Evolutionary conservation across 2,329 filamentous ascomycete genomes (phyloP).

Genomic region (Alternaria sp.): DNA sequence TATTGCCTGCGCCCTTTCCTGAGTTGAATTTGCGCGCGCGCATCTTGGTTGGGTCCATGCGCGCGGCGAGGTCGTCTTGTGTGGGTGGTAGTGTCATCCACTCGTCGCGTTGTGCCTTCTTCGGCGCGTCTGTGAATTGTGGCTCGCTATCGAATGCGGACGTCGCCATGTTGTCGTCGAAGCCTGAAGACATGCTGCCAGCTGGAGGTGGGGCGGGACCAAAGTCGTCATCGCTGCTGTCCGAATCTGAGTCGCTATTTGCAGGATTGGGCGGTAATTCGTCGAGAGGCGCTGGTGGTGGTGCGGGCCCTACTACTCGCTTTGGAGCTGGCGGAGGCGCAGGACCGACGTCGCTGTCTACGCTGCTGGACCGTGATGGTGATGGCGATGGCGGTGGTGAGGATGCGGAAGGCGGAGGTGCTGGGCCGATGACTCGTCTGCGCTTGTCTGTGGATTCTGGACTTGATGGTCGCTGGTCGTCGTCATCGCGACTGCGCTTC

Average conservation of each 20-base stretch:
- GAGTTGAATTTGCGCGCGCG: conserved; percentile 85
- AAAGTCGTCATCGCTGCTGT: conserved; percentile 56
- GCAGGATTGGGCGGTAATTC: conserved; percentile 55
- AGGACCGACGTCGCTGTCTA: conserved; percentile 40
- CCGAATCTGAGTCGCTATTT: conserved; percentile 44
- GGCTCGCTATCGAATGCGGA: conserved; percentile 48
- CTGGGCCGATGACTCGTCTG: conserved; percentile 63
- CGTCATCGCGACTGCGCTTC: conserved; percentile 60
- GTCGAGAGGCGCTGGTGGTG: conserved; percentile 61
- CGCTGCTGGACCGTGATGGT: conserved; percentile 41
- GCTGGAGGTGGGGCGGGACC: conserved; percentile 56
- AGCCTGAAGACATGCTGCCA: conserved; percentile 20
- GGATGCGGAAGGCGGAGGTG: conserved; percentile 58
- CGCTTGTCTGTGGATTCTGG: conserved; percentile 59
- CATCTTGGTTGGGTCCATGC: conserved; percentile 84
- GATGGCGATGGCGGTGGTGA: conserved; percentile 41
- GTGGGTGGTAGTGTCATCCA: conserved; percentile 63
- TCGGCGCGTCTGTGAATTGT: conserved; percentile 39
- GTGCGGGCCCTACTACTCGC: conserved; percentile 62
- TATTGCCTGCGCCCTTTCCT: conserved; percentile 65
- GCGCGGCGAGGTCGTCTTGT: conserved; percentile 61
- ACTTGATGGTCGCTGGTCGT: conserved; percentile 52
- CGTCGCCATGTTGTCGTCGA: conserved; percentile 20
- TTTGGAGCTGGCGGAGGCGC: conserved; percentile 56
- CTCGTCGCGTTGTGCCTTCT: conserved; percentile 75